These are phyloP conservation scores for Phoma sp. DNA, from an alignment of 2,329 filamentous ascomycete species.

Conservation along the genomic window DNA sequence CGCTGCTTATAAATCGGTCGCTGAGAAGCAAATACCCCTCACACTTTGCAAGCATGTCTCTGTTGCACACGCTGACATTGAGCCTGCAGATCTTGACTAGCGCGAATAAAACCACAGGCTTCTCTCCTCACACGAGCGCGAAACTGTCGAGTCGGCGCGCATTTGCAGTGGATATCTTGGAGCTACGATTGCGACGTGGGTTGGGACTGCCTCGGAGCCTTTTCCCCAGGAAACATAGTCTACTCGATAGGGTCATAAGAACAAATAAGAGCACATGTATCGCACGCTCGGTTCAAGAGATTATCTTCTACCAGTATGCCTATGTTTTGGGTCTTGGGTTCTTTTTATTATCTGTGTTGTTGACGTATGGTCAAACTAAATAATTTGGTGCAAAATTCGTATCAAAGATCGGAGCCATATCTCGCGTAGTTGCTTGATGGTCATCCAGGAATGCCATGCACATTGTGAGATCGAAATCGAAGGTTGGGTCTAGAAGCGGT, in stretches of 20 bases:
- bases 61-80: conserved; percentile 16
- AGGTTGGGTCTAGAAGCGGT: not conserved
- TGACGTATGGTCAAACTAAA: not conserved
- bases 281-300: no score
- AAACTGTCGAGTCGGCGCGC: not conserved
- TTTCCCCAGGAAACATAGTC: not conserved
- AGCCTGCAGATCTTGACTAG: conserved; percentile 1
- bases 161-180: no score
- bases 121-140: not conserved
- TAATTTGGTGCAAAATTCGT: not conserved
- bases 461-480: conserved; percentile 12
- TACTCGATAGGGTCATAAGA: no score
- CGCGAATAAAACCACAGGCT: not conserved
- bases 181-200: no score
- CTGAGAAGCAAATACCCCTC: conserved; percentile 42
- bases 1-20: conserved; percentile 58
- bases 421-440: not conserved
- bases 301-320: no score
- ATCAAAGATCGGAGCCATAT: not conserved
- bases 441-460: conserved; percentile 18
- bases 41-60: conserved; percentile 4
- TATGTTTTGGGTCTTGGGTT: no score
- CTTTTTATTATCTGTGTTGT: no score
- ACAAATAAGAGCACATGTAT: no score
- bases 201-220: not conserved